Evolutionary conservation across 2,329 filamentous ascomycete species (phyloP), one percentile per base, ranked within the genome.

Genomic region (Pseudovirgaria hyperparasitica): DNA sequence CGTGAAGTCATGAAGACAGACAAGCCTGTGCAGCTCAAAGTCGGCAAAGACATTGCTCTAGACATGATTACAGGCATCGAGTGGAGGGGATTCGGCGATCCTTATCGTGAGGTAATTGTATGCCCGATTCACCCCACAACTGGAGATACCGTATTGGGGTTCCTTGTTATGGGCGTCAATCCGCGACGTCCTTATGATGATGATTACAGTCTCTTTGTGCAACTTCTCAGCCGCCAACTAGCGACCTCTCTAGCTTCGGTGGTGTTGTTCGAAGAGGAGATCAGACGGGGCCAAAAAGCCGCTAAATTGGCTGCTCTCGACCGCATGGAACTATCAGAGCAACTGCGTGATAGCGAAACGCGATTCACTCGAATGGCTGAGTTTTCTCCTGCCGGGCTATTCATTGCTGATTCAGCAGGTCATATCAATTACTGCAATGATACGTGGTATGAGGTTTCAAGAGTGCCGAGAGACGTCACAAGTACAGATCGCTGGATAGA

Each of bases 361-460:
- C 76, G 77, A 31, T 90, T 90, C 46, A 82, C 79, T 1, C 67
- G 80, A 23, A 85, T 90, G 78, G 80, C 82, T 3, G 81, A 86
- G 44, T 82, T 84, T 36, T 78, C 80, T 0, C 82, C 82, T 0
- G 81, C 86, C 2, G 82, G 82, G 16, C 77, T 92, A 57, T 87
- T 87, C 48, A 86, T 90, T 38, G 78, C 80, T n/a, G 70, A 84
- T 43, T 64, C 70, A 1, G 52, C 62, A 21, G 82, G 82, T 4
- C 60, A 67, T 14, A 80, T 90, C 40, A 80, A 69, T 7, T 90
- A 82, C 46, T 81, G 76, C 46, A 92, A 92, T 46, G 78, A 86
- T 35, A 81, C 78, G 45, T 90, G 65, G 64, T 68, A 67, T 34
- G 62, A 67, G 36, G 80, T 85, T 18, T 77, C 77, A 0, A 62